phyloP scores from a whole-genome alignment of 2,329 filamentous ascomycete species.

The Neopestalotiopsis sp. region DNA sequence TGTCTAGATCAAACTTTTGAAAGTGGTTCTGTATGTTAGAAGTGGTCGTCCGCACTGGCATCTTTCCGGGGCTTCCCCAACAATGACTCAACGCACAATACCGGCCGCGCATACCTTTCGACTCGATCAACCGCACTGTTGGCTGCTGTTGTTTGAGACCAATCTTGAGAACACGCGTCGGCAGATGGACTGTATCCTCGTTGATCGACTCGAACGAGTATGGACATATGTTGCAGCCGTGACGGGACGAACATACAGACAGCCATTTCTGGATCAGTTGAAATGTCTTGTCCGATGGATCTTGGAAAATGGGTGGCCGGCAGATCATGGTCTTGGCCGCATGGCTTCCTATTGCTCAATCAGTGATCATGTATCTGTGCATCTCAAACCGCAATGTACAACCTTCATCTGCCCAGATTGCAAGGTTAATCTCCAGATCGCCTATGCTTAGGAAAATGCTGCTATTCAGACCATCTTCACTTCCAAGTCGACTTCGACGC shows the following conservation, averaged over 20 bases:
- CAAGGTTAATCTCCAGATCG: neutral
- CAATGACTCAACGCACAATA: too few relatives aligned
- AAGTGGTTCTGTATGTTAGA: too few relatives aligned
- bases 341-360: neutral
- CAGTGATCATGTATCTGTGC: neutral
- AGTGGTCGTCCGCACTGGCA: too few relatives aligned
- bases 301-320: neutral
- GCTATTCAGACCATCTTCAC: neutral
- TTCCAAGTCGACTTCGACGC: neutral
- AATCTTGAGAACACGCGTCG: neutral
- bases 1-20: too few relatives aligned
- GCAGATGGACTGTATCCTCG: neutral
- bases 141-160: neutral
- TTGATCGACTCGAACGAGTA: neutral
- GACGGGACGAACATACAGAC: neutral
- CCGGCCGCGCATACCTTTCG: neutral
- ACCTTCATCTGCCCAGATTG: neutral
- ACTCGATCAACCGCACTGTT: neutral
- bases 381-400: fast-evolving
- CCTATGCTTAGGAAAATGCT: neutral
- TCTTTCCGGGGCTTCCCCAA: too few relatives aligned
- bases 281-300: neutral
- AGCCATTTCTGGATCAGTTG: neutral
- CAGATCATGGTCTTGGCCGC: neutral
- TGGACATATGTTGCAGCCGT: neutral